A percentile compares a stretch with the other conserved stretches of the same genome.
Conservation (phyloP, 495 filamentous ascomycete species). For the Talaromyces proteolyticus region DNA sequence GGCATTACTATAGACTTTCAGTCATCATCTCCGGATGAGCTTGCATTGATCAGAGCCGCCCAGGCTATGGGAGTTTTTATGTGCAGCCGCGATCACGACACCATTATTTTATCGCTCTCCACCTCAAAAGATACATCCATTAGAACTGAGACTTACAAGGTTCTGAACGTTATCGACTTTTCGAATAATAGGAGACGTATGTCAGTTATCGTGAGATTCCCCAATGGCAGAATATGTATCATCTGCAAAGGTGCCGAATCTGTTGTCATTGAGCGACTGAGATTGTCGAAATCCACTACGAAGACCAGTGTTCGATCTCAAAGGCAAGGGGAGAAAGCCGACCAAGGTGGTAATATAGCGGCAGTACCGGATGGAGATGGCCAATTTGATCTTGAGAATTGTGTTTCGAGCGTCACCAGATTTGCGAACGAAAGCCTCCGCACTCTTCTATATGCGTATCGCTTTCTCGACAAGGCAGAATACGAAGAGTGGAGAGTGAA, state of each 20-base stretch:
- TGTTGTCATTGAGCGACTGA: constrained; percentile 64
- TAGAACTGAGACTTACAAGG: constrained; percentile 62
- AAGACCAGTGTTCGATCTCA: constrained; percentile 71
- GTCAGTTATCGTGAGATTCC: constrained; percentile 84
- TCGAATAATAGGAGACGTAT: constrained; percentile 87
- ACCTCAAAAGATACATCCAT: constrained; percentile 41
- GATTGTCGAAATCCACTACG: constrained; percentile 63
- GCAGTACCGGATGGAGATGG: constrained; percentile 53
- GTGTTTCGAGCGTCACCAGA: constrained; percentile 84
- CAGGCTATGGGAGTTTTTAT: constrained; percentile 80
- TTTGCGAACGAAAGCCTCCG: constrained; percentile 88
- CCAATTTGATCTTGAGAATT: constrained; percentile 61
- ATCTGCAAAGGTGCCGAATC: constrained; percentile 93
- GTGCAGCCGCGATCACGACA: constrained; percentile 58
- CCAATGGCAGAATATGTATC: constrained; percentile 73
- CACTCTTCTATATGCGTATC: constrained; percentile 79
- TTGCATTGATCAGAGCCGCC: constrained; percentile 81
- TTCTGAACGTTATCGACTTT: constrained; percentile 89
- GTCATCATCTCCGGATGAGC: constrained; percentile 87
- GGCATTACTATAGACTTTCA: constrained; percentile 72
- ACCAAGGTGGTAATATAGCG: constrained; percentile 61
- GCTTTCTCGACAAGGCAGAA: constrained; percentile 68
- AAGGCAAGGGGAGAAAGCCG: constrained; percentile 51
- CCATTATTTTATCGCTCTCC: constrained; percentile 50
- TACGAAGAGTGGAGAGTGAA: constrained; percentile 73